Evolutionary conservation across 2,329 filamentous ascomycete genomes (phyloP).

Genomic region (Fusarium praegraminearum): DNA sequence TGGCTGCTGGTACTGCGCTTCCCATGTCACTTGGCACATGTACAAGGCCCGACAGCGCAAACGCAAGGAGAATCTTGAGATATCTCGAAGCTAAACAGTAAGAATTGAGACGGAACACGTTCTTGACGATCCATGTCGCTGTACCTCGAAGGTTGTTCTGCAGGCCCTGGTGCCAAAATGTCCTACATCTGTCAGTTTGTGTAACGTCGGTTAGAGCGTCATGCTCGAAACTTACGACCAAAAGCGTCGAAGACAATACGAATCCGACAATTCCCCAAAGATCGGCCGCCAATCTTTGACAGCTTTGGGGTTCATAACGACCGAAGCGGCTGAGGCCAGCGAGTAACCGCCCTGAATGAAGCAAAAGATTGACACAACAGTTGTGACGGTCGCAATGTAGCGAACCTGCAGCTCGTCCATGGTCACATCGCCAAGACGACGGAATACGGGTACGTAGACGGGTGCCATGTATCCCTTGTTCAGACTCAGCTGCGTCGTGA

Average conservation of each 20-base stretch:
- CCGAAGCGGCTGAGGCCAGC: constrained; percentile 24
- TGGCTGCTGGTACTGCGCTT: constrained; percentile 24
- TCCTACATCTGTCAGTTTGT: constrained; percentile 12
- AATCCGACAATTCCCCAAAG: constrained; percentile 30
- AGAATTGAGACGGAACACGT: constrained; percentile 31
- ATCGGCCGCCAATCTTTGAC: constrained; percentile 39
- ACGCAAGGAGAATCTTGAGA: constrained; percentile 36
- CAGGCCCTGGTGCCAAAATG: constrained; percentile 41
- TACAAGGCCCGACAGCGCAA: constrained; percentile 30
- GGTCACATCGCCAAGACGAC: constrained; percentile 23
- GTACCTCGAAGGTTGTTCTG: constrained; percentile 37
- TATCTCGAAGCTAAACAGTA: constrained; percentile 24
- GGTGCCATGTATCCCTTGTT: constrained; percentile 31
- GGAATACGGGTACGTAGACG: constrained; percentile 27
- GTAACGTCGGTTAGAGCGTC: neutral
- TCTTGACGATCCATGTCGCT: constrained; percentile 37
- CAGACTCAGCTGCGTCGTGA: constrained; percentile 30
- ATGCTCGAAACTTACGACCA: constrained; percentile 32
- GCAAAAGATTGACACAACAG: constrained; percentile 40
- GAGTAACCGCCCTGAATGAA: constrained; percentile 42
- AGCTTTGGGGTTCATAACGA: constrained; percentile 20
- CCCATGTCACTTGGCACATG: constrained; percentile 39
- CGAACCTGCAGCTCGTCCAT: constrained; percentile 32
- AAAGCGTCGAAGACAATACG: constrained; percentile 34
- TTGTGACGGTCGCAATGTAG: constrained; percentile 37